These are phyloP conservation scores for Solanum tacnaense DNA, from an alignment of 257 asterid species.

Conservation along the genomic window DNA sequence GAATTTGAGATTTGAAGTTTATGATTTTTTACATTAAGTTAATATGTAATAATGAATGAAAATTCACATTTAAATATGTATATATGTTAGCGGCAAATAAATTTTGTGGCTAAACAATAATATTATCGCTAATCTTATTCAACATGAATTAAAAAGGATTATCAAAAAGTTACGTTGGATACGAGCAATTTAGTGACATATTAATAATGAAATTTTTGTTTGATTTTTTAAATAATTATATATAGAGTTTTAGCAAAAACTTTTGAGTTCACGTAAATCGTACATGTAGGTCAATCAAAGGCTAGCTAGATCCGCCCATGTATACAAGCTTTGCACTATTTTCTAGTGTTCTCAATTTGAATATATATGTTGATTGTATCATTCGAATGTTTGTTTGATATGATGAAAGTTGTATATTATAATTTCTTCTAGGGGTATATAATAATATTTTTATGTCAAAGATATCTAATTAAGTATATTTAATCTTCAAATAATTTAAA, in stretches of 20 bases:
- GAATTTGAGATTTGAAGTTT: neutral
- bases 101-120: too few relatives aligned
- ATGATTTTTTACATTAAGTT: neutral
- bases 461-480: neutral
- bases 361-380: neutral
- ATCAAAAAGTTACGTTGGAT: neutral
- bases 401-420: neutral
- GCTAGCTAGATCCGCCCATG: neutral
- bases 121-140: neutral
- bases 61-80: too few relatives aligned
- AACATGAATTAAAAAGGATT: neutral
- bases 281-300: neutral
- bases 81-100: too few relatives aligned
- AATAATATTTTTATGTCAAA: too few relatives aligned
- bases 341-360: neutral
- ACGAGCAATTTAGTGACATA: neutral
- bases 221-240: too few relatives aligned
- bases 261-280: neutral
- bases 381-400: neutral
- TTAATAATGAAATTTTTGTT: neutral
- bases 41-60: too few relatives aligned
- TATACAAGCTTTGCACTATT: neutral
- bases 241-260: neutral
- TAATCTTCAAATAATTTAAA: neutral
- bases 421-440: too few relatives aligned